Evolutionary conservation across 768 basidiomycete genomes (phyloP), one percentile per base, ranked within the genome.

Genomic region (Dioszegia aurantiaca): DNA sequence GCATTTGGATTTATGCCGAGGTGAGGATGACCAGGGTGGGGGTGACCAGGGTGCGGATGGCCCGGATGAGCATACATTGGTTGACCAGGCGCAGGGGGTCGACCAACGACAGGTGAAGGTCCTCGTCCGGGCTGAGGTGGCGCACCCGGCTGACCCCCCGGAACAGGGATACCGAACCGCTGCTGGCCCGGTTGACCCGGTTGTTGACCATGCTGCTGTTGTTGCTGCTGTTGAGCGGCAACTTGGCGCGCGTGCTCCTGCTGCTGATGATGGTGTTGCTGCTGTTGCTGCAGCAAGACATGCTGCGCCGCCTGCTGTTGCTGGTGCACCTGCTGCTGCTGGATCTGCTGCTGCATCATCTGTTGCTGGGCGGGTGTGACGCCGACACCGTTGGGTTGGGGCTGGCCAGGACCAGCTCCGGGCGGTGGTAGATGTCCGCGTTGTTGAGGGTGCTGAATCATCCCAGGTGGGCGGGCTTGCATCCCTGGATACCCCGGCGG

Each of bases 361-460:
- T 73, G 72, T 33, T 60, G 58, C 46, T 71, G 67, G 19, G 59
- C 61, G 5, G 54, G 64, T 4, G 56, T 56, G 31, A 66, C 47
- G 9, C 63, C 67, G 28, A 67, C 64, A 26, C 60, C 64, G 51
- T 71, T 65, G 27, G 63, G 61, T 44, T 61, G 61, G 3, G 59
- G 56, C 39, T 65, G 65, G 59, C 57, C 39, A 10, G 42, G n/a
- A n/a, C n/a, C n/a, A n/a, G n/a, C n/a, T n/a, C n/a, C n/a, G n/a
- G n/a, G 58, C 52, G 33, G 33, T 33, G 33, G 33, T 33, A 6
- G 33, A 6, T 54, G 42, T 5, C 9, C 11, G n/a, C 26, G 49
- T 27, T 54, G 58, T 28, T 43, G 27, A 19, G 31, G 48, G 12
- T 51, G 51, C n/a, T 57, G 65, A 36, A 36, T 44, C 44, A 53